Base-by-base conservation (phyloP, 805 yeast genomes). In the Candida rishiriensis region DNA sequence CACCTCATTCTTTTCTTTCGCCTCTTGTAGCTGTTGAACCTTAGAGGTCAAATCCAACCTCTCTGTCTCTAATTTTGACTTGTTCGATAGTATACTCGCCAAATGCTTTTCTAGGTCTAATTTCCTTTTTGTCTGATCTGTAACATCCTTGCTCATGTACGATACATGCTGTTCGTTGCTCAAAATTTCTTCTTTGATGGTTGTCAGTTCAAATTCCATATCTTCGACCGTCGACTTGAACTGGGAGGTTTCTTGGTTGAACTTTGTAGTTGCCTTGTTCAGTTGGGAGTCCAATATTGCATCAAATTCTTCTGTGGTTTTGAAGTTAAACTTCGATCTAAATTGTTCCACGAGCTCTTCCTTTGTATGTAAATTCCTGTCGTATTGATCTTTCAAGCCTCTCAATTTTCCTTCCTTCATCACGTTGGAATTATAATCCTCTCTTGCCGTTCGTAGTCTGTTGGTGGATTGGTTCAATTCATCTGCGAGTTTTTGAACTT, bases 361-460 rank as follows among this genome's bases (percentile, higher is more conserved):
- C 41, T 47, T 46, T 41, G 29, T 48, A 39, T 42, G 28, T 34
- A 44, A 43, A 52, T 59, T 54, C 9, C 37, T 38, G 17, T 52
- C 50, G 50, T 58, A 58, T 30, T 46, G 54, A 12, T 55, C 61
- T 34, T 54, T 45, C 10, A 54, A 47, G 2, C 64, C 75, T 41
- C 69, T 67, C 37, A 82, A 61, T 39, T 77, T 72, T 5, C 91
- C 95, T 49, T 78, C 79, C 40, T 66, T 54, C 29, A 78, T 64
- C 1, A 76, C 72, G 9, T 70, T 57, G 1, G 55, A 47, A 46
- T 69, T 71, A 32, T 67, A 66, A 1, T 61, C 51, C 1, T 48
- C 45, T 49, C 79, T 68, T 2, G 57, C 32, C 0, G n/a, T 9
- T 2, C 26, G 29, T 17, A 66, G 34, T 4, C 44, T 21, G 1